phyloP scores from a whole-genome alignment of 1,139 yeast species.

The Saccharomyces hybrid region DNA sequence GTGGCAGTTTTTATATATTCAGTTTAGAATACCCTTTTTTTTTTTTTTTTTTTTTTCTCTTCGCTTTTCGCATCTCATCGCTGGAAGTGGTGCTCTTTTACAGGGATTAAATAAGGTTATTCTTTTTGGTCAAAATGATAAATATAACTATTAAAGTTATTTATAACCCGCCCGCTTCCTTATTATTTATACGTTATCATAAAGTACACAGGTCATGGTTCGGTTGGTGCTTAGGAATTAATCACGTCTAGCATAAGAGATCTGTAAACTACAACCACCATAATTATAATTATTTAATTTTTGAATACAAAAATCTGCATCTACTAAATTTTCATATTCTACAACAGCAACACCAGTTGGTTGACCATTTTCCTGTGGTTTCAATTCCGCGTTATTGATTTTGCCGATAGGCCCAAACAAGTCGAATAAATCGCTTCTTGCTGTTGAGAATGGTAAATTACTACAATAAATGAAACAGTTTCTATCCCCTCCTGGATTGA shows the following conservation, averaged over 20 bases:
- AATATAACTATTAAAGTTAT: not conserved
- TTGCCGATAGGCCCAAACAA: slow-evolving; percentile 80
- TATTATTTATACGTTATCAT: not conserved
- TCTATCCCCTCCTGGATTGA: slow-evolving; percentile 44
- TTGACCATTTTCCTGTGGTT: slow-evolving; percentile 53
- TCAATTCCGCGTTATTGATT: slow-evolving; percentile 71
- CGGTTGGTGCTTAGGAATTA: slow-evolving; percentile 5
- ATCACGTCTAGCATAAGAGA: slow-evolving; percentile 46
- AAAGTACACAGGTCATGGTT: not conserved
- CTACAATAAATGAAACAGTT: slow-evolving; percentile 59
- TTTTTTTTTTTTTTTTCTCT: not conserved
- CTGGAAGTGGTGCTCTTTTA: not conserved
- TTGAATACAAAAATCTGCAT: slow-evolving; percentile 64
- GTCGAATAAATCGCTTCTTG: slow-evolving; percentile 75
- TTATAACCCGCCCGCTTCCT: not conserved
- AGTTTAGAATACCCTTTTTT: not conserved
- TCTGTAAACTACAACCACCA: slow-evolving; percentile 63
- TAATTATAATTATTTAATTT: slow-evolving; percentile 70
- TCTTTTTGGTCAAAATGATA: not conserved
- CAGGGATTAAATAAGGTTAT: not conserved
- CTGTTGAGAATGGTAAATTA: slow-evolving; percentile 84
- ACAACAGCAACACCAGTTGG: slow-evolving; percentile 80
- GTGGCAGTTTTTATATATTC: not conserved
- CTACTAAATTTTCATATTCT: slow-evolving; percentile 56
- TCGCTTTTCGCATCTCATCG: not conserved